Conservation (phyloP, 805 yeast genomes). For the Yarrowia yakushimensis region DNA sequence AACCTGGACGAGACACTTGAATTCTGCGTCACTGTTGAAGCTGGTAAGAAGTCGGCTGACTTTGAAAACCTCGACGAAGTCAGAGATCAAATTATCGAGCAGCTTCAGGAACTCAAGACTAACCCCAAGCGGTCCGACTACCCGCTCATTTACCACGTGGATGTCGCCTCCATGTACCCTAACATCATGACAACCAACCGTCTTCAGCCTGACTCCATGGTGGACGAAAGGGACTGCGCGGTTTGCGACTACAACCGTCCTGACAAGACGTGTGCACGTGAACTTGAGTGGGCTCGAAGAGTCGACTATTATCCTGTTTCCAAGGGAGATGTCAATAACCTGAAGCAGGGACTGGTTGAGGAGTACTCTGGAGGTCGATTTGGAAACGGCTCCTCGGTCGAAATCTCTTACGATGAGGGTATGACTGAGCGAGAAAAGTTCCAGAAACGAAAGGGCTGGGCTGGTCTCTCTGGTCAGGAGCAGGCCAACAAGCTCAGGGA, state of each 20-base stretch:
- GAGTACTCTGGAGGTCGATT: constrained; percentile 68
- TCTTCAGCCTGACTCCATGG: constrained; percentile 97
- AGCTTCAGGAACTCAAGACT: constrained; percentile 55
- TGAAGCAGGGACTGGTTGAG: constrained; percentile 73
- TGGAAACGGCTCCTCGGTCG: constrained; percentile 2
- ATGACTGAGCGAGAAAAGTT: constrained; percentile 5
- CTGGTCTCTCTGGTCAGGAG: constrained; percentile 69
- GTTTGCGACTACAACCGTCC: constrained; percentile 96
- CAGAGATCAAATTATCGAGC: constrained; percentile 51
- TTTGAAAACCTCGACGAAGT: constrained; percentile 79
- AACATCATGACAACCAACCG: constrained; percentile 97
- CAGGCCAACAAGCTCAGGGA: constrained; percentile 74
- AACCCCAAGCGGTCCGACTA: constrained; percentile 65
- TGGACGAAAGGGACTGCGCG: constrained; percentile 91
- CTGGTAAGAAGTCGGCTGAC: constrained; percentile 59
- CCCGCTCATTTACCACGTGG: constrained; percentile 94
- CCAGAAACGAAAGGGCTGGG: constrained; percentile 44
- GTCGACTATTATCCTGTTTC: constrained; percentile 93
- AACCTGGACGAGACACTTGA: constrained; percentile 74
- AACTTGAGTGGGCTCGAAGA: constrained; percentile 96
- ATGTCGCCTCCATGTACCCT: constrained; percentile 99
- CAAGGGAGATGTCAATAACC: constrained; percentile 86
- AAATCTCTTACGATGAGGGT: constrained; percentile 1
- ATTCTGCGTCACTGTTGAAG: constrained; percentile 82
- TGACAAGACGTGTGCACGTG: constrained; percentile 87